Conservation (phyloP, 1,284 basidiomycete species). For the Cryptococcus jaspeensis region DNA sequence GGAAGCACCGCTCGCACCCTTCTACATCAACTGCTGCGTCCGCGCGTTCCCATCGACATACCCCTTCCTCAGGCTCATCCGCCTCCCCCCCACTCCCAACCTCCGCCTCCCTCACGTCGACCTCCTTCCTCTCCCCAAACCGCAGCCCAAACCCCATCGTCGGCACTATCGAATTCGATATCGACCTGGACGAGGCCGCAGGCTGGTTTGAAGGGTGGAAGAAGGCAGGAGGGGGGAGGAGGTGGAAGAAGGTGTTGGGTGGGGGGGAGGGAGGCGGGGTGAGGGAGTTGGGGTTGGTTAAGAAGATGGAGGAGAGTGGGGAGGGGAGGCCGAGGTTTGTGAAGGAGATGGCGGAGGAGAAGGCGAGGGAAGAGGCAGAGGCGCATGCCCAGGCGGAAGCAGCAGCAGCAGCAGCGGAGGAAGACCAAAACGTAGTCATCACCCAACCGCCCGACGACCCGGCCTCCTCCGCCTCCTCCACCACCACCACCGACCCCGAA, state of each 20-base stretch:
- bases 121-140: neutral
- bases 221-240: constrained; percentile 11
- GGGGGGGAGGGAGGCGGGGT: constrained; percentile 20
- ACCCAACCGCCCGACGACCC: too few species aligned
- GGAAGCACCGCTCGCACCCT: constrained; percentile 12
- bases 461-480: neutral
- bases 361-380: constrained; percentile 15
- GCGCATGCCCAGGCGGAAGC: too few species aligned
- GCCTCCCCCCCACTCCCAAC: constrained; percentile 20
- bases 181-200: constrained; percentile 38
- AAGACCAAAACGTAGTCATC: neutral
- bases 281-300: constrained; percentile 34
- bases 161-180: constrained; percentile 49
- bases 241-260: neutral
- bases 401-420: too few species aligned
- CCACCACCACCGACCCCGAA: too few species aligned
- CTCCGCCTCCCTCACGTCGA: constrained; percentile 20
- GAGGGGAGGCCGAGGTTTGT: constrained; percentile 32
- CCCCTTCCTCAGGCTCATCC: neutral
- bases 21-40: constrained; percentile 4
- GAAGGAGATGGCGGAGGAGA: constrained; percentile 22
- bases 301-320: constrained; percentile 14
- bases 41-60: neutral
- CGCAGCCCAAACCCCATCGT: constrained; percentile 25
- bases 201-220: constrained; percentile 45